Evolutionary conservation across 2,329 filamentous ascomycete genomes (phyloP).

Genomic region (Aspergillus cejpii): DNA sequence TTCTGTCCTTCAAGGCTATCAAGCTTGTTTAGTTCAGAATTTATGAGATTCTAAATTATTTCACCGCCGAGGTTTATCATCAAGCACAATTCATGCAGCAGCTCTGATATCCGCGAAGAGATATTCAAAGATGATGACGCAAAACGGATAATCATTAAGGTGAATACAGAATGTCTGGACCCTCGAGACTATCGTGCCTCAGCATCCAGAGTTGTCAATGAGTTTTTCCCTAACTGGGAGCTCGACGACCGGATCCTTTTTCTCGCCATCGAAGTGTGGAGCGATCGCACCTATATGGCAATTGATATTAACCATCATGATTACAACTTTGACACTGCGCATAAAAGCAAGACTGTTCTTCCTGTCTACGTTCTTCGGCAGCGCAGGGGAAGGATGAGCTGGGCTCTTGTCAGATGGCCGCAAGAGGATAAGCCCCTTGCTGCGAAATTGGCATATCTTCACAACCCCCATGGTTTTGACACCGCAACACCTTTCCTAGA

Average conservation of each 20-base stretch:
- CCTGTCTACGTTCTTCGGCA: constrained; percentile 9
- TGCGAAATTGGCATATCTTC: constrained; percentile 9
- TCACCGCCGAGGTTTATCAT: no score
- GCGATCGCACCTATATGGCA: constrained; percentile 9
- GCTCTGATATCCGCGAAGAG: constrained; percentile 3
- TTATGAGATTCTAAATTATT: no score
- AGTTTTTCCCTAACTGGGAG: constrained; percentile 10
- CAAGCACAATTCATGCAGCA: no score
- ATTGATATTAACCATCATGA: constrained; percentile 11
- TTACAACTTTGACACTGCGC: constrained; percentile 11
- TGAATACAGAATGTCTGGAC: constrained; percentile 4
- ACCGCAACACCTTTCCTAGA: constrained; percentile 7
- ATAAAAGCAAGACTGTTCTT: constrained; percentile 7
- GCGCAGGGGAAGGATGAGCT: constrained; percentile 1
- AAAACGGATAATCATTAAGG: constrained; percentile 6
- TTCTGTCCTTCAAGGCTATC: no score
- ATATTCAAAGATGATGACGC: constrained; percentile 1
- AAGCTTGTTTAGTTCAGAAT: no score
- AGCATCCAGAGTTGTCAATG: constrained; percentile 13
- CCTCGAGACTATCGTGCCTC: constrained; percentile 5
- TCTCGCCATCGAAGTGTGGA: constrained; percentile 10
- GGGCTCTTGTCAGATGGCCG: constrained; percentile 11
- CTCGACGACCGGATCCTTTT: constrained; percentile 9
- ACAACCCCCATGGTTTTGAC: constrained; percentile 10
- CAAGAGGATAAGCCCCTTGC: constrained; percentile 9